A percentile compares a stretch with the other conserved stretches of the same genome.
Conservation (phyloP, 345 rosid genomes). For the Bruguiera sexangula region DNA sequence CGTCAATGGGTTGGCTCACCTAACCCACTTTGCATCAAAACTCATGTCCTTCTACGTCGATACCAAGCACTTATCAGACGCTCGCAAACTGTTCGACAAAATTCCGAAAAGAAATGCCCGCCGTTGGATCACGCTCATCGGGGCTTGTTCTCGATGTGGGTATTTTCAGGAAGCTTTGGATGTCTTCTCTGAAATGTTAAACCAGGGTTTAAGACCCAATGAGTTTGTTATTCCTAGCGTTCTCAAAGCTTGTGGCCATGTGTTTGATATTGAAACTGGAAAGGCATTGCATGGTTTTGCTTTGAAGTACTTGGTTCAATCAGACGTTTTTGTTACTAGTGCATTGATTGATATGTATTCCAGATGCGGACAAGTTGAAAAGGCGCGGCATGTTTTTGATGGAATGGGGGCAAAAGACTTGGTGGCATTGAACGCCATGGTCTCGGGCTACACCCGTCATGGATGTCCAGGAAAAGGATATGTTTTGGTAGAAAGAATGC, state of each 20-base stretch:
- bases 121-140: constrained; percentile 51
- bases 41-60: constrained; percentile 46
- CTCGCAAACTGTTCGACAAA: constrained; percentile 67
- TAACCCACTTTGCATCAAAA: constrained; percentile 45
- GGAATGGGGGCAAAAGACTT: constrained; percentile 49
- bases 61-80: constrained; percentile 37
- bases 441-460: constrained; percentile 59
- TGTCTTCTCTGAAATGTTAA: constrained; percentile 49
- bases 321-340: constrained; percentile 54
- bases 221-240: constrained; percentile 64
- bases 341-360: constrained; percentile 79
- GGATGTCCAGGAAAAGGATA: constrained; percentile 47
- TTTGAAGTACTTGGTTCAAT: constrained; percentile 43
- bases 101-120: constrained; percentile 46
- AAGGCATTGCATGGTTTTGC: constrained; percentile 52
- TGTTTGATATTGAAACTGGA: constrained; percentile 46
- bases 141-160: constrained; percentile 58
- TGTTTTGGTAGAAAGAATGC: constrained; percentile 47
- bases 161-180: constrained; percentile 46
- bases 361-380: constrained; percentile 46
- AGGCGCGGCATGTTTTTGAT: constrained; percentile 52
- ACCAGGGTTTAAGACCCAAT: constrained; percentile 40
- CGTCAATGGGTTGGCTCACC: constrained; percentile 34
- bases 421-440: constrained; percentile 65
- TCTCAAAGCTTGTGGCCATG: constrained; percentile 63